A percentile compares a stretch with the other conserved stretches of the same genome.
Evolutionary conservation across 306 rosid species (phyloP).

Genomic region (Vigna nakashimae): DNA sequence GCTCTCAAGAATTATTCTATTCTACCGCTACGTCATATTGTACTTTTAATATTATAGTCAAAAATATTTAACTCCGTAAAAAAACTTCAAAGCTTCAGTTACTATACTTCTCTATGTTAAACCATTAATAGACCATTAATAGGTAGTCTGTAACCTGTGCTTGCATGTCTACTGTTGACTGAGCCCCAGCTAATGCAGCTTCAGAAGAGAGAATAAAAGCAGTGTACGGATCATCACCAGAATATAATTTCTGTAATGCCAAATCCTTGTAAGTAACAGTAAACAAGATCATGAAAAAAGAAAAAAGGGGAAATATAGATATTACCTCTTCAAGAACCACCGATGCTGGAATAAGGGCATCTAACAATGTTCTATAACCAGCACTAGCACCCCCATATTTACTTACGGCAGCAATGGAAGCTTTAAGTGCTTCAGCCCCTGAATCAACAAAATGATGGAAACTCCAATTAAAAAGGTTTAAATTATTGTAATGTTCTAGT

Average conservation of each 20-base stretch:
- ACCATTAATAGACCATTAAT: constrained; percentile 30
- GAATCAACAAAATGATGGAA: constrained; percentile 45
- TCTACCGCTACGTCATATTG: not conserved
- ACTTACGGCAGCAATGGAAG: constrained; percentile 84
- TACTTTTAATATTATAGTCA: no score
- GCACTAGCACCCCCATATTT: constrained; percentile 96
- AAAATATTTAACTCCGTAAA: no score
- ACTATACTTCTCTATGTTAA: constrained; percentile 3
- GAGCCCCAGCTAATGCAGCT: constrained; percentile 87
- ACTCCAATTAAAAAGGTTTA: constrained; percentile 21
- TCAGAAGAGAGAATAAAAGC: constrained; percentile 86
- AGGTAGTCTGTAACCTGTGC: constrained; percentile 77
- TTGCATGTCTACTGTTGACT: constrained; percentile 83
- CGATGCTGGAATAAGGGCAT: constrained; percentile 91
- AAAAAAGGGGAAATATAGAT: constrained; percentile 30
- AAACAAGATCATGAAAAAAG: constrained; percentile 35
- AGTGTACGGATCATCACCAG: constrained; percentile 72
- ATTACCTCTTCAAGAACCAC: constrained; percentile 77
- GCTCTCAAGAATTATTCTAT: no score
- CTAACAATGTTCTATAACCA: constrained; percentile 93
- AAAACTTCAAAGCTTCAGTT: not conserved
- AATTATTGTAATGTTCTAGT: constrained; percentile 20
- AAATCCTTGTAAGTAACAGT: constrained; percentile 41
- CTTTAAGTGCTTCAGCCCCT: constrained; percentile 90
- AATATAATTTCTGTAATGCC: constrained; percentile 65